Percentiles rank a stretch among this genome's conserved stretches.
Conservation (phyloP, 371 early-diverging fungal genomes). For the Mortierella sp. region DNA sequence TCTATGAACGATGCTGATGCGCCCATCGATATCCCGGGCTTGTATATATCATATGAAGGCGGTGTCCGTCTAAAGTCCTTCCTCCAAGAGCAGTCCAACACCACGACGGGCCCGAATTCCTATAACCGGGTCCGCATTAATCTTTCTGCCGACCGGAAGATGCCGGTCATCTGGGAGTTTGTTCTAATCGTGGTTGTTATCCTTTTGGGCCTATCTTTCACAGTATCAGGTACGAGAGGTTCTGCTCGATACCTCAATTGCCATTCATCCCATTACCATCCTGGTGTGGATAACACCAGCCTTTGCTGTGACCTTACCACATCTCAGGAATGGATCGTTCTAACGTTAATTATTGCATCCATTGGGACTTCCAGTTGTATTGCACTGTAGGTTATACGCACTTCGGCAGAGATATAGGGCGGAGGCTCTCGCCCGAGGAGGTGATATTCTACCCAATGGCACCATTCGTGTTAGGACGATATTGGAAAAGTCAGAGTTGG, state of each 20-base stretch:
- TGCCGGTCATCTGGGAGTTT: constrained; percentile 48
- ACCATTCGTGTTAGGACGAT: constrained; percentile 26
- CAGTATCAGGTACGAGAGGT: constrained; percentile 40
- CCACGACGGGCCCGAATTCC: neutral
- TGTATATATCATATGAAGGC: constrained; percentile 21
- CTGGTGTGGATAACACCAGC: too few species aligned
- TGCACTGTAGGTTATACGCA: constrained; percentile 38
- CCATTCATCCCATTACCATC: too few species aligned
- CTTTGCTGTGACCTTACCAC: too few species aligned
- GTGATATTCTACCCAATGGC: constrained; percentile 33
- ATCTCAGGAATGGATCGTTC: too few species aligned
- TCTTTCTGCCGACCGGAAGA: constrained; percentile 9
- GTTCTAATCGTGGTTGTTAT: constrained; percentile 40
- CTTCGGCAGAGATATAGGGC: constrained; percentile 31
- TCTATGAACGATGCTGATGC: constrained; percentile 8
- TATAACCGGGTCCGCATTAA: constrained; percentile 16
- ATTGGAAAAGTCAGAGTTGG: constrained; percentile 22
- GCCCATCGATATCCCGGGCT: constrained; percentile 21
- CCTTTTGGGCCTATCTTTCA: constrained; percentile 40
- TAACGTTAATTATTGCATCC: neutral
- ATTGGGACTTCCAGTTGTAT: constrained; percentile 9
- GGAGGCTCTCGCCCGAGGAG: constrained; percentile 42
- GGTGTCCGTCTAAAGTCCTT: constrained; percentile 12
- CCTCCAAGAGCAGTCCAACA: constrained; percentile 15
- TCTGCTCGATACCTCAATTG: too few species aligned